A percentile compares a stretch with the other conserved stretches of the same genome.
Conservation (phyloP, 1,284 basidiomycete genomes). For the Apiotrichum gamsii region DNA sequence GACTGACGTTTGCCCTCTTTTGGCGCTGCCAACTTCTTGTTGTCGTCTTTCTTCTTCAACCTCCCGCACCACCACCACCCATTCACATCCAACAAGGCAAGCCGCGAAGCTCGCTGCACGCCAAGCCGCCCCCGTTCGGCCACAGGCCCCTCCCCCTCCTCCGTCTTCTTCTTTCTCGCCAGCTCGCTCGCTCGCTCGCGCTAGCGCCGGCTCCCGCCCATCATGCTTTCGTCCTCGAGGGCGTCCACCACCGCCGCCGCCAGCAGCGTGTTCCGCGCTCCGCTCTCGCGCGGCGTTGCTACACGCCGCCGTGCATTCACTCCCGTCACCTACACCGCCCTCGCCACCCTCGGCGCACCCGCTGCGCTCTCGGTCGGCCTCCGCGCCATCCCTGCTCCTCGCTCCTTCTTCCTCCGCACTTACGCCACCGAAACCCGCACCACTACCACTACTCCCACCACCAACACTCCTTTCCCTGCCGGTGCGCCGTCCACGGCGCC, state of each 20-base stretch:
- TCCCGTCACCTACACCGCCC: neutral
- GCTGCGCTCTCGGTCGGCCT: slow-evolving; percentile 10
- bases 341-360: slow-evolving; percentile 6
- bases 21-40: too few species aligned
- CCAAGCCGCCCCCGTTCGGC: neutral
- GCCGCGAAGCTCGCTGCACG: too few species aligned
- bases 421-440: slow-evolving; percentile 26
- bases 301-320: neutral
- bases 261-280: neutral
- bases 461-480: slow-evolving; percentile 6
- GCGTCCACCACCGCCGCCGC: slow-evolving; percentile 3
- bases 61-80: too few species aligned
- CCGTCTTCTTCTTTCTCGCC: neutral
- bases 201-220: neutral
- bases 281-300: neutral
- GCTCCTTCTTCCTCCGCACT: neutral
- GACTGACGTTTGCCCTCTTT: too few species aligned
- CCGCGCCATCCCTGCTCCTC: slow-evolving; percentile 4
- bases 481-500: slow-evolving; percentile 6
- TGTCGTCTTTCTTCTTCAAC: too few species aligned
- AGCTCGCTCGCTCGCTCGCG: neutral
- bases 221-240: slow-evolving; percentile 11
- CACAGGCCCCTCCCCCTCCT: neutral
- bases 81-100: too few species aligned
- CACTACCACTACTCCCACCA: slow-evolving; percentile 5